Evolutionary conservation across 2,329 filamentous ascomycete species (phyloP).

Genomic region (Penicillium verrucosum): DNA sequence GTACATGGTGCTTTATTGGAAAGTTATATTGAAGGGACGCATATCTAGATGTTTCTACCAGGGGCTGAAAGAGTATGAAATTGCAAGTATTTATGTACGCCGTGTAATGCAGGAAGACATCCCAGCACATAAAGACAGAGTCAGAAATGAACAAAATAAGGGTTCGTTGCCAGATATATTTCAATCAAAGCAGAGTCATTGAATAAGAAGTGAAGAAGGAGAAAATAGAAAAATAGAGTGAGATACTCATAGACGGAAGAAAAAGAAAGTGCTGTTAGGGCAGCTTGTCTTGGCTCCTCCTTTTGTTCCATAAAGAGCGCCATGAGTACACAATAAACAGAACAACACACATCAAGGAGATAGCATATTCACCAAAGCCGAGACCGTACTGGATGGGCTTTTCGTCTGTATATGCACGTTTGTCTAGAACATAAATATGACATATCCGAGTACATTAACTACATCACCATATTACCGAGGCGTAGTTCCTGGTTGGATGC

Average conservation of each 20-base stretch:
- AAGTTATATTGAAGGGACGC: background rate
- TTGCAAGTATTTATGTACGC: slow-evolving; percentile 21
- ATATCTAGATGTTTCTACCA: background rate
- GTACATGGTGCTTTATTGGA: background rate
- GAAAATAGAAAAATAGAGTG: background rate
- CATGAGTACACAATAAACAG: background rate
- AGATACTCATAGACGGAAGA: background rate
- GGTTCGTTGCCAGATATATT: slow-evolving; percentile 12
- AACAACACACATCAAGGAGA: background rate
- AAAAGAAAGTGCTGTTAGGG: background rate
- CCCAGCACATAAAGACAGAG: slow-evolving; percentile 12
- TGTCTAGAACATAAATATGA: background rate
- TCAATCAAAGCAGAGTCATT: slow-evolving; percentile 5
- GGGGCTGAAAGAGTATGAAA: background rate
- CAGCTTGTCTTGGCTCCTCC: background rate
- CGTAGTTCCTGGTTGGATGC: slow-evolving; percentile 19
- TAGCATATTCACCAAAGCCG: background rate
- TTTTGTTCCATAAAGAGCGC: background rate
- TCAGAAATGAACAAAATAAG: slow-evolving; percentile 4
- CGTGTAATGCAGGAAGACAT: slow-evolving; percentile 23
- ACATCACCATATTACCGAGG: background rate
- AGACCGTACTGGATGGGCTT: background rate
- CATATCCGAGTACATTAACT: background rate
- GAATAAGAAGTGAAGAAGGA: background rate
- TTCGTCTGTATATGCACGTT: background rate